Evolutionary conservation across 768 basidiomycete genomes (phyloP).

Genomic region (Ramaria sp.): DNA sequence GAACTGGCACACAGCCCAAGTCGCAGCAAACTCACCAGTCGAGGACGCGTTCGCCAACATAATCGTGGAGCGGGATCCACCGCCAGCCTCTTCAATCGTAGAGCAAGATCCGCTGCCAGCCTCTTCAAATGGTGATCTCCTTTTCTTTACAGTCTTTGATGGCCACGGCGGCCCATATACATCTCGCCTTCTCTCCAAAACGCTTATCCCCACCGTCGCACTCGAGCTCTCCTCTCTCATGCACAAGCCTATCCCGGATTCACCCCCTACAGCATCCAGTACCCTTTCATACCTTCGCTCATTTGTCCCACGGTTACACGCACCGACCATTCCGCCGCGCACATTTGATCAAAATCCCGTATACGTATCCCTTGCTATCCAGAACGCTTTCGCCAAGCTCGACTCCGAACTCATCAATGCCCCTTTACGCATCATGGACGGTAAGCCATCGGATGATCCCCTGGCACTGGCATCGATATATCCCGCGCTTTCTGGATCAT

Average conservation of each 20-base stretch:
- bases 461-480: slow-evolving; percentile 62
- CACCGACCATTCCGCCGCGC: slow-evolving; percentile 13
- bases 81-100: background rate
- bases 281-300: slow-evolving; percentile 17
- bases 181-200: slow-evolving; percentile 69
- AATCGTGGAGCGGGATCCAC: slow-evolving; percentile 49
- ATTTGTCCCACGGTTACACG: slow-evolving; percentile 24
- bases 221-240: slow-evolving; percentile 57
- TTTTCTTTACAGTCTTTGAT: slow-evolving; percentile 87
- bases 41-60: slow-evolving; percentile 79
- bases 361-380: slow-evolving; percentile 55
- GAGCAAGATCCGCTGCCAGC: background rate
- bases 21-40: slow-evolving; percentile 82
- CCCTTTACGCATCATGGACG: slow-evolving; percentile 49
- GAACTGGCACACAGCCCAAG: slow-evolving; percentile 68
- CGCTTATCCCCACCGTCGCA: slow-evolving; percentile 76
- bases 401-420: slow-evolving; percentile 77
- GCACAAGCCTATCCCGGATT: slow-evolving; percentile 24
- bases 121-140: slow-evolving; percentile 42
- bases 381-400: slow-evolving; percentile 69
- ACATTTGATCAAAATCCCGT: slow-evolving; percentile 36
- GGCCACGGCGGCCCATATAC: slow-evolving; percentile 84
- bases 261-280: slow-evolving; percentile 12
- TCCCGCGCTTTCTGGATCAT: slow-evolving; percentile 86
- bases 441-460: slow-evolving; percentile 54